Percentiles rank a stretch among this genome's conserved stretches.
Conservation (phyloP, 1,139 yeast genomes). For the Taphrina communis region DNA sequence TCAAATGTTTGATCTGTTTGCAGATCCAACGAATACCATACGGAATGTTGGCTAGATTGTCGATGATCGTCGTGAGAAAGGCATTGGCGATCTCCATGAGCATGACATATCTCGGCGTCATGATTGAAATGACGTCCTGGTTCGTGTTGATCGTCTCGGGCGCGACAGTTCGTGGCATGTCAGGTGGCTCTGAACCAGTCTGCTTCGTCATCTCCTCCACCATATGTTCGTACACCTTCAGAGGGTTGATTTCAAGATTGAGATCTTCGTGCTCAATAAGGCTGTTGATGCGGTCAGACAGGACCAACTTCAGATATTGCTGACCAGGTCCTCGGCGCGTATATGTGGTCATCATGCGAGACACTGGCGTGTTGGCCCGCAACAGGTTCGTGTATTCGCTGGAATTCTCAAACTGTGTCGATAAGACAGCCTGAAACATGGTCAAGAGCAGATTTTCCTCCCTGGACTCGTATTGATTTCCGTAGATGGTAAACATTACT, state of each 20-base stretch:
- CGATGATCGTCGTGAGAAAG: slow-evolving; percentile 66
- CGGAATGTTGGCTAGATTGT: slow-evolving; percentile 67
- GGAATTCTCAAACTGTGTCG: slow-evolving; percentile 54
- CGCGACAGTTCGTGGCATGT: slow-evolving; percentile 47
- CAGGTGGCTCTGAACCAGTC: slow-evolving; percentile 36
- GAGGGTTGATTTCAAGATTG: slow-evolving; percentile 53
- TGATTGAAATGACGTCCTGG: slow-evolving; percentile 50
- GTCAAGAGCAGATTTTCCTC: slow-evolving; percentile 55
- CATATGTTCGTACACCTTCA: slow-evolving; percentile 52
- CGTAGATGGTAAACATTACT: slow-evolving; percentile 57
- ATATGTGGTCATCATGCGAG: slow-evolving; percentile 57
- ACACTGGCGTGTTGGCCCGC: slow-evolving; percentile 56
- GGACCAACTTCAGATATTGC: slow-evolving; percentile 52
- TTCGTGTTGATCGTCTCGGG: slow-evolving; percentile 52
- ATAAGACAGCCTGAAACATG: slow-evolving; percentile 55
- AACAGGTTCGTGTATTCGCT: slow-evolving; percentile 54
- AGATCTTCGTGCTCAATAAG: slow-evolving; percentile 51
- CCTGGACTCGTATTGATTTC: slow-evolving; percentile 56
- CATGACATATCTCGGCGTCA: slow-evolving; percentile 51
- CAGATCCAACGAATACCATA: slow-evolving; percentile 76
- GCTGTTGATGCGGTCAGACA: slow-evolving; percentile 50
- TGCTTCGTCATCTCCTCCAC: slow-evolving; percentile 38
- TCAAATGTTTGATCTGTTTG: slow-evolving; percentile 69
- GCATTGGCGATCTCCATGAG: slow-evolving; percentile 65
- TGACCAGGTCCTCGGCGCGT: slow-evolving; percentile 57